Evolutionary conservation across 306 rosid genomes (phyloP).

Genomic region (Phaseolus lunatus): DNA sequence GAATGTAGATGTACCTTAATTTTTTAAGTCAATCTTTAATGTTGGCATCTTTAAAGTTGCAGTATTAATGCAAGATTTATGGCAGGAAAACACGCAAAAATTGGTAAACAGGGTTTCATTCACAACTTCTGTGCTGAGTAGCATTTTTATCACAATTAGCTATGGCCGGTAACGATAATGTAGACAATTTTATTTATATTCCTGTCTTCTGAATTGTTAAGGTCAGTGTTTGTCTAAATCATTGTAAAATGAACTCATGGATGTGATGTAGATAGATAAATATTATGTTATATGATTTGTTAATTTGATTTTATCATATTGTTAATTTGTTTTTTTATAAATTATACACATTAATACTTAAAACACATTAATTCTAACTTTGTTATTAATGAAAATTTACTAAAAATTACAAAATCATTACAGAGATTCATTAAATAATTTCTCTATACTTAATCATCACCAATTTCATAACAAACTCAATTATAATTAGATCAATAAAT

Average conservation of each 20-base stretch:
- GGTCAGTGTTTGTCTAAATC: not conserved
- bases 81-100: not conserved
- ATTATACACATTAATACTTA: no score
- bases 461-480: not conserved
- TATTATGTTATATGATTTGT: no score
- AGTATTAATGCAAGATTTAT: not conserved
- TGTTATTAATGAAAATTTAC: no score
- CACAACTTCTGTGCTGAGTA: not conserved
- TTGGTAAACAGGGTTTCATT: not conserved
- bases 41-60: not conserved
- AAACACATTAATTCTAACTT: no score
- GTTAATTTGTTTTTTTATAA: not conserved
- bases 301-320: not conserved
- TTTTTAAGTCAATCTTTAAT: not conserved
- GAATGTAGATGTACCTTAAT: not conserved
- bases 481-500: no score
- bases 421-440: not conserved
- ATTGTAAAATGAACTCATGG: no score
- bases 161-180: not conserved
- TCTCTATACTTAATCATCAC: no score
- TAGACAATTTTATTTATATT: no score
- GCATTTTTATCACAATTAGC: no score
- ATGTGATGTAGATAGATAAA: no score
- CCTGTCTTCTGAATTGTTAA: no score
- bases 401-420: no score